These are phyloP conservation scores for Phanerochaete carnosa DNA, from an alignment of 768 basidiomycete species.

Conservation along the genomic window DNA sequence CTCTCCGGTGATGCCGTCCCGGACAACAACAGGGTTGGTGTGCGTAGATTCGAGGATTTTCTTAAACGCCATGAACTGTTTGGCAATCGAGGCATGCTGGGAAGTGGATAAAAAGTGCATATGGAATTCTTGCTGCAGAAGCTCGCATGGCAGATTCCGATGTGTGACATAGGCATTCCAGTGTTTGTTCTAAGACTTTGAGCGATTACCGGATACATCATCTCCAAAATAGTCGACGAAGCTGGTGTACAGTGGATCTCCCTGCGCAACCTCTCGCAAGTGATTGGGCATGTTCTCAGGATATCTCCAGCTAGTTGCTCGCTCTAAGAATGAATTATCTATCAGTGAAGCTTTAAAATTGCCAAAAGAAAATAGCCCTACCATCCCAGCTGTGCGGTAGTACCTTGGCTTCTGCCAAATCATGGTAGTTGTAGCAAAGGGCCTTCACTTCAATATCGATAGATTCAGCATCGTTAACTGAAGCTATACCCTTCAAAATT, in stretches of 20 bases:
- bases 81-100: constrained; percentile 5
- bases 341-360: neutral
- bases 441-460: neutral
- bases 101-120: constrained; percentile 16
- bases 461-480: neutral
- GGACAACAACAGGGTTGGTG: constrained; percentile 28
- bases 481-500: neutral
- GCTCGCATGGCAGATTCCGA: constrained; percentile 8
- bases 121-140: constrained; percentile 16
- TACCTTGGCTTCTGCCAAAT: neutral
- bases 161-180: constrained; percentile 4
- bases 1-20: no score
- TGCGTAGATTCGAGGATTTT: constrained; percentile 28
- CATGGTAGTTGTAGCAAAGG: neutral
- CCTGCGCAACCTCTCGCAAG: constrained; percentile 4
- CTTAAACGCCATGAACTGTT: constrained; percentile 13
- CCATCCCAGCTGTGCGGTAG: neutral
- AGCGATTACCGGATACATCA: neutral
- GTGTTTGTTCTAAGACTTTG: neutral
- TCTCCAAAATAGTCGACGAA: neutral
- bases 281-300: constrained; percentile 4
- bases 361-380: constrained; percentile 3
- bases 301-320: neutral
- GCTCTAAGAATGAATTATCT: neutral
- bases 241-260: neutral